phyloP scores from a whole-genome alignment of 306 rosid genomes.

The Hylodesmum podocarpum region DNA sequence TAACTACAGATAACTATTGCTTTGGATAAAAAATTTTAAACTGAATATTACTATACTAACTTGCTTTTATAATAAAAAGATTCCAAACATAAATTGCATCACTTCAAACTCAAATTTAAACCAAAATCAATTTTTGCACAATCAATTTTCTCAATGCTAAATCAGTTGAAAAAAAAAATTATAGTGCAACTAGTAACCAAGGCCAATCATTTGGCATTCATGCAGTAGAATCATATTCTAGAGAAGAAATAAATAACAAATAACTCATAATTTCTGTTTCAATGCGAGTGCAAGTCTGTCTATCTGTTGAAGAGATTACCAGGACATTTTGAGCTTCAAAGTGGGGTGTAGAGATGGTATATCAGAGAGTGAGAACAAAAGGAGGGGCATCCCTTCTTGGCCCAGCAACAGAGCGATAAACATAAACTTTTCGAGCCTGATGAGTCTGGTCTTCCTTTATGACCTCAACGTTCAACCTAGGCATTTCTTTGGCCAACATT shows the following conservation, averaged over 20 bases:
- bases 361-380: slow-evolving; percentile 70
- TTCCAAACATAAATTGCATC: too few species aligned
- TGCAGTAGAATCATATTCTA: slow-evolving; percentile 5
- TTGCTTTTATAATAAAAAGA: too few species aligned
- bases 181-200: not conserved
- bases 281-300: not conserved
- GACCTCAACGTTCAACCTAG: slow-evolving; percentile 81
- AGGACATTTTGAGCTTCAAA: slow-evolving; percentile 21
- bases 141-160: too few species aligned
- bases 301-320: slow-evolving; percentile 39
- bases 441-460: slow-evolving; percentile 52
- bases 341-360: not conserved
- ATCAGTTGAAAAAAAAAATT: not conserved
- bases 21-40: too few species aligned
- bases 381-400: slow-evolving; percentile 84
- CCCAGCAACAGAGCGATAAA: slow-evolving; percentile 81
- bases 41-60: too few species aligned
- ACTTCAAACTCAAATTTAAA: too few species aligned
- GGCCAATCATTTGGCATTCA: not conserved
- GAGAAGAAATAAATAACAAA: not conserved
- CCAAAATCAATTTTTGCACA: too few species aligned
- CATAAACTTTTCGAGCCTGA: slow-evolving; percentile 62
- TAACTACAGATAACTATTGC: too few species aligned
- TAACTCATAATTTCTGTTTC: not conserved
- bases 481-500: slow-evolving; percentile 62